Evolutionary conservation across 805 yeast species (phyloP), one percentile per base, ranked within the genome.

Genomic region (Yarrowia sp.): DNA sequence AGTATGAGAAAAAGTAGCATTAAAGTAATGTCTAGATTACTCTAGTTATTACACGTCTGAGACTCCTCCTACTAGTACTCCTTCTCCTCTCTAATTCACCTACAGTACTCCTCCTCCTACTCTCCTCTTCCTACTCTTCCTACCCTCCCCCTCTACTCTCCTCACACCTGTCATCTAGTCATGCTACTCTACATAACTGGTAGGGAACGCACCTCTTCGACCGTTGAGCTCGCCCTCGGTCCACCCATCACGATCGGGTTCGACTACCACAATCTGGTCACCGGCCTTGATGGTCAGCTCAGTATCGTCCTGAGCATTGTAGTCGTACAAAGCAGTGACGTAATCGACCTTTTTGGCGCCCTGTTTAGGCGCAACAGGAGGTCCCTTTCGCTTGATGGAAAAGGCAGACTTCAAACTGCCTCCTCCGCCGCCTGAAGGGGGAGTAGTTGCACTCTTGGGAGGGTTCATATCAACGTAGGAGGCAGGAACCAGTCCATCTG

Each of bases 231-330:
- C 93, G 12, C 98, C 98, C 69, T 86, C 89, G 1, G 98, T 92
- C 99, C 99, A 95, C 0, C 99, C 99, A 41, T 82, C 82, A 10
- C 91, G 92, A 59, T 85, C 90, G 30, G 82, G 86, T 44, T 78
- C 80, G 0, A 89, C 71, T 12, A 95, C 81, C 11, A 82, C 80
- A 19, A 61, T 83, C 64, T 79, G 80, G 67, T 93, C 98, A 2
- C 97, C 97, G 0, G 82, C 86, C 8, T 68, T 70, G 21, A 95
- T 83, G 21, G 83, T 81, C 66, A 95, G 74, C 75, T 95, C 99
- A 70, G 89, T 93, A 26, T 83, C 87, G 12, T 90, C 95, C 66
- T 84, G 87, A 0, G 96, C 92, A 19, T 74, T 79, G 72, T 90
- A 92, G 68, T 87, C 90, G 73, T 87, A 92, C 66, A 88, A 73